Conservation (phyloP, 1,284 basidiomycete genomes). For the Ganoderma meredithae region DNA sequence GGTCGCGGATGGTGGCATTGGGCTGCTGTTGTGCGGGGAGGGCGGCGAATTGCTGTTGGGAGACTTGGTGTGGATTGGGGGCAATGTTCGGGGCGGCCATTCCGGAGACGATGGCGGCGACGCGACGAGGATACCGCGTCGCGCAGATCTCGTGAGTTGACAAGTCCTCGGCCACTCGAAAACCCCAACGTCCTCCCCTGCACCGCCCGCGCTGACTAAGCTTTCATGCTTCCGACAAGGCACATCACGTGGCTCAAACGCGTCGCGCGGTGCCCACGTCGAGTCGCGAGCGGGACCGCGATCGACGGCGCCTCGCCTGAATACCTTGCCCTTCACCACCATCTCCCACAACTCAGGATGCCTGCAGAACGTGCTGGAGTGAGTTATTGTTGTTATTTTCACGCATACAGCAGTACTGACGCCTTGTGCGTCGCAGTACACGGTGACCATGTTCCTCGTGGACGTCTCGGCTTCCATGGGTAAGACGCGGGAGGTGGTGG, state of each 20-base stretch:
- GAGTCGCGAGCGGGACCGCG: slow-evolving; percentile 19
- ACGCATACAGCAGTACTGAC: background rate
- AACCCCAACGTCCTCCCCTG: slow-evolving; percentile 9
- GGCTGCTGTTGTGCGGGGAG: slow-evolving; percentile 34
- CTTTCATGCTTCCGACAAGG: slow-evolving; percentile 20
- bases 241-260: slow-evolving; percentile 30
- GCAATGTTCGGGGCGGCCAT: slow-evolving; percentile 43
- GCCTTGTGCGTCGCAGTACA: slow-evolving; percentile 57
- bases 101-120: slow-evolving; percentile 33
- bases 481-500: slow-evolving; percentile 59
- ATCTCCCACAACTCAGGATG: slow-evolving; percentile 52
- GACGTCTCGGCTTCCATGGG: slow-evolving; percentile 91
- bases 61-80: slow-evolving; percentile 33
- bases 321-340: slow-evolving; percentile 20
- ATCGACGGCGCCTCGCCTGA: slow-evolving; percentile 11
- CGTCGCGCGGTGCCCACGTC: slow-evolving; percentile 27
- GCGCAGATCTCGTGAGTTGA: slow-evolving; percentile 40
- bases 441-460: slow-evolving; percentile 86
- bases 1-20: slow-evolving; percentile 35
- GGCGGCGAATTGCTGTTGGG: slow-evolving; percentile 30
- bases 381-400: slow-evolving; percentile 20
- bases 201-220: slow-evolving; percentile 33
- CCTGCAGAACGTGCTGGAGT: slow-evolving; percentile 81
- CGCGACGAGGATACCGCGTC: slow-evolving; percentile 30
- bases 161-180: slow-evolving; percentile 18